Percentiles rank a stretch among this genome's conserved stretches.
These are phyloP conservation scores for Hibiscus mutabilis DNA, from an alignment of 345 rosid genomes.

Conservation along the genomic window DNA sequence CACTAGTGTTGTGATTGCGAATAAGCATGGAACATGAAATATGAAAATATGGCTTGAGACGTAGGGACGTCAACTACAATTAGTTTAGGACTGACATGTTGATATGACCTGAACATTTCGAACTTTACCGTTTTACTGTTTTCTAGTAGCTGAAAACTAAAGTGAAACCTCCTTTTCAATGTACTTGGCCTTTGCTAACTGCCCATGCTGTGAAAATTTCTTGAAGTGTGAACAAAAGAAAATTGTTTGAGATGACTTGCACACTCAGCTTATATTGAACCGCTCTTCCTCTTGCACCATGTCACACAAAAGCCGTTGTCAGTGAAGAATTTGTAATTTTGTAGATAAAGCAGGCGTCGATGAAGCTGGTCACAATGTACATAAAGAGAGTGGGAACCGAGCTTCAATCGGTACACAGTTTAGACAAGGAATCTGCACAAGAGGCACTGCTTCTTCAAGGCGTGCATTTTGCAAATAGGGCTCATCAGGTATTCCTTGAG, in stretches of 20 bases:
- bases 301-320: background rate
- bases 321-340: constrained; percentile 3
- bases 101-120: too few species aligned
- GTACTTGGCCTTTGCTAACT: too few species aligned
- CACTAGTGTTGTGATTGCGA: too few species aligned
- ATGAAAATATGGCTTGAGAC: too few species aligned
- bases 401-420: constrained; percentile 45
- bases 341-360: constrained; percentile 69
- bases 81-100: too few species aligned
- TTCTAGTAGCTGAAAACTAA: too few species aligned
- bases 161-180: too few species aligned
- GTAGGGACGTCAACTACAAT: too few species aligned
- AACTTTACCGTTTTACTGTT: too few species aligned
- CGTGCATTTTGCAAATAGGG: constrained; percentile 66
- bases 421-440: constrained; percentile 58
- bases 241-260: background rate
- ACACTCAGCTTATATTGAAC: background rate
- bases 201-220: too few species aligned
- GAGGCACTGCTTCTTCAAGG: constrained; percentile 81
- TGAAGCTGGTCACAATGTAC: constrained; percentile 70
- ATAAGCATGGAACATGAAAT: too few species aligned
- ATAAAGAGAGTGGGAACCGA: constrained; percentile 72
- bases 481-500: constrained; percentile 59
- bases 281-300: background rate
- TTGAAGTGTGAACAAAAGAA: background rate